Percentiles rank a stretch among this genome's conserved stretches.
Evolutionary conservation across 768 basidiomycete species (phyloP).

Genomic region (Kwoniella shandongensis): DNA sequence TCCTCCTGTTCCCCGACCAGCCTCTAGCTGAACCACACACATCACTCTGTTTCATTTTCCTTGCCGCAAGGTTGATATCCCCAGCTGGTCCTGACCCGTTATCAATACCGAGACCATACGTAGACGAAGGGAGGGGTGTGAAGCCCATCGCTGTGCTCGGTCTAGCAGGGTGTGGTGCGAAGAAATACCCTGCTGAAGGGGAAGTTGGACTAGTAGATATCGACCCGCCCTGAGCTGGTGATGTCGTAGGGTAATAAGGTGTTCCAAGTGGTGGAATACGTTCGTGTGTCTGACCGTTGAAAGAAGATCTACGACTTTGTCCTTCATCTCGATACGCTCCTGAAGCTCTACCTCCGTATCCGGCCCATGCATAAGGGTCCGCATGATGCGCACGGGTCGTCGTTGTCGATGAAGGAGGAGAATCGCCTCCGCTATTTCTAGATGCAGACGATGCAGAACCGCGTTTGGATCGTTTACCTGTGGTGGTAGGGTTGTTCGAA

Average conservation of each 20-base stretch:
- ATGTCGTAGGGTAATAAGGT: neutral
- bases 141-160: conserved; percentile 30
- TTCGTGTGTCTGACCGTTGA: conserved; percentile 16
- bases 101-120: neutral
- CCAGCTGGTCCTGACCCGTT: neutral
- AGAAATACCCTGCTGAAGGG: neutral
- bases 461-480: too few species aligned
- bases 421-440: too few species aligned
- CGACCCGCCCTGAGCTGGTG: conserved; percentile 7
- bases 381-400: too few species aligned
- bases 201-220: conserved; percentile 5
- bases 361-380: neutral
- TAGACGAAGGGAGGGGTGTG: conserved; percentile 1
- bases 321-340: conserved; percentile 31
- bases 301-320: conserved; percentile 27
- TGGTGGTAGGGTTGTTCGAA: neutral
- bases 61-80: conserved; percentile 5
- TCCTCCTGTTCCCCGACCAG: conserved; percentile 75
- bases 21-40: conserved; percentile 70
- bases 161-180: conserved; percentile 9
- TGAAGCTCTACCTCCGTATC: conserved; percentile 15
- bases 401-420: too few species aligned
- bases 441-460: too few species aligned
- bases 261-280: conserved; percentile 7
- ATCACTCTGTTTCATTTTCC: conserved; percentile 56